Conservation (phyloP, 73 alveolate species). For the Tetrahymena malaccensis region DNA sequence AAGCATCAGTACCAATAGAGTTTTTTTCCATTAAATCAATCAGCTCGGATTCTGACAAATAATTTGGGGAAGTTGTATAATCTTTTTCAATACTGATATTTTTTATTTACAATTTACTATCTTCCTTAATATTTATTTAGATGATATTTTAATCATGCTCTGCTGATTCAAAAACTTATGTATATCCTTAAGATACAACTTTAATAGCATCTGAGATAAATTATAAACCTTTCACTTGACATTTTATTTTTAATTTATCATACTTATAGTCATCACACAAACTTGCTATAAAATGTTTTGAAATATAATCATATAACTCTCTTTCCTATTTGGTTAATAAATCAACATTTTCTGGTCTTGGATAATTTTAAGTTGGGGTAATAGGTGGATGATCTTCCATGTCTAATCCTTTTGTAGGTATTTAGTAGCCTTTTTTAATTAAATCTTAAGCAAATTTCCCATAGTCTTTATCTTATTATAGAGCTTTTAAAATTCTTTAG, state of each 20-base stretch:
- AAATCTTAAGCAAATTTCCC: not conserved
- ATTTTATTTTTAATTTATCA: constrained; percentile 63
- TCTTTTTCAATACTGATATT: constrained; percentile 23
- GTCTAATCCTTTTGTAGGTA: constrained; percentile 88
- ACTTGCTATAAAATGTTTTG: constrained; percentile 94
- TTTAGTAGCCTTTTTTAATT: not conserved
- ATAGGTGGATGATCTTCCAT: constrained; percentile 99
- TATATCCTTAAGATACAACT: constrained; percentile 77
- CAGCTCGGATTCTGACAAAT: constrained; percentile 95
- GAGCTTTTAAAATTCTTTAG: constrained; percentile 61
- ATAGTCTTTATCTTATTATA: not conserved
- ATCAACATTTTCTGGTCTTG: constrained; percentile 50
- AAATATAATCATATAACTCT: constrained; percentile 54
- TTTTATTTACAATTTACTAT: constrained; percentile 30
- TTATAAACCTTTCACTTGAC: constrained; percentile 61
- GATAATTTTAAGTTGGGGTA: constrained; percentile 95
- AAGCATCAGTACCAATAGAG: constrained; percentile 99
- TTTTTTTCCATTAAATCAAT: constrained; percentile 94
- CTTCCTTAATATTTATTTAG: not conserved
- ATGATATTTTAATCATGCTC: not conserved
- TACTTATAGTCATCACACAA: constrained; percentile 85
- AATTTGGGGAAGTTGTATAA: constrained; percentile 96
- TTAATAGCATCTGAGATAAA: constrained; percentile 74
- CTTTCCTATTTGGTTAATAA: constrained; percentile 6
- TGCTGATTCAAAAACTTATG: constrained; percentile 33